Evolutionary conservation across 1,284 basidiomycete genomes (phyloP).

Genomic region (Cystobasidium pallidum): DNA sequence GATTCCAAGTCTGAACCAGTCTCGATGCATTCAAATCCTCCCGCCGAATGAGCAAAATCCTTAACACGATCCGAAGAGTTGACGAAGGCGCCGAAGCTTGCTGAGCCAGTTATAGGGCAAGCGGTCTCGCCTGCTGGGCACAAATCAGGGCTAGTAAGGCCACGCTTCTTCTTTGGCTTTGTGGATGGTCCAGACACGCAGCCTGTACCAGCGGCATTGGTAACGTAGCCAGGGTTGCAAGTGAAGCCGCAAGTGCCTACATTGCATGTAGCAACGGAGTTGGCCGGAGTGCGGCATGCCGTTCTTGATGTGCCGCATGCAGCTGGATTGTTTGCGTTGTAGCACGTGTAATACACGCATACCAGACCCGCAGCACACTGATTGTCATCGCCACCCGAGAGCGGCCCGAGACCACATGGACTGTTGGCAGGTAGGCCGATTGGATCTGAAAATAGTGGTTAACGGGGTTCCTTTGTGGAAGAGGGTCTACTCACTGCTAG

Average conservation of each 20-base stretch:
- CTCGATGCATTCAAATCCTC: constrained; percentile 59
- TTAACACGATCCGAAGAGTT: constrained; percentile 42
- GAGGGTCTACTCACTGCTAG: constrained; percentile 7
- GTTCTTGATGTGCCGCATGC: constrained; percentile 22
- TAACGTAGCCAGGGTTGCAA: constrained; percentile 44
- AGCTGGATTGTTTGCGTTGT: constrained; percentile 22
- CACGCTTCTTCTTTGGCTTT: constrained; percentile 41
- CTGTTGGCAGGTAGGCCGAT: constrained; percentile 12
- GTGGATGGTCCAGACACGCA: constrained; percentile 23
- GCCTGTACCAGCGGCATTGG: constrained; percentile 3
- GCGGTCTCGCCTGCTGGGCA: constrained; percentile 49
- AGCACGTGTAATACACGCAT: constrained; percentile 31
- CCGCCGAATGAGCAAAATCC: constrained; percentile 38
- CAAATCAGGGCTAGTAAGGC: constrained; percentile 32
- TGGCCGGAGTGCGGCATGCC: constrained; percentile 36
- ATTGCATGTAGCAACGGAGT: constrained; percentile 46
- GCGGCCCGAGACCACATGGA: neutral
- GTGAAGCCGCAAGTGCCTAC: constrained; percentile 40
- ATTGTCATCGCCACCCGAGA: constrained; percentile 24
- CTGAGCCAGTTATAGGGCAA: constrained; percentile 50
- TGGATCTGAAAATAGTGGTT: neutral
- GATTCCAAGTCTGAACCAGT: constrained; percentile 56
- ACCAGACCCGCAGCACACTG: constrained; percentile 25
- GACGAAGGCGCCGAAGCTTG: constrained; percentile 42
- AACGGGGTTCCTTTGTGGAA: neutral